These are phyloP conservation scores for Lizanozyma gosingica DNA, from an alignment of 1,139 yeast species.

Conservation along the genomic window DNA sequence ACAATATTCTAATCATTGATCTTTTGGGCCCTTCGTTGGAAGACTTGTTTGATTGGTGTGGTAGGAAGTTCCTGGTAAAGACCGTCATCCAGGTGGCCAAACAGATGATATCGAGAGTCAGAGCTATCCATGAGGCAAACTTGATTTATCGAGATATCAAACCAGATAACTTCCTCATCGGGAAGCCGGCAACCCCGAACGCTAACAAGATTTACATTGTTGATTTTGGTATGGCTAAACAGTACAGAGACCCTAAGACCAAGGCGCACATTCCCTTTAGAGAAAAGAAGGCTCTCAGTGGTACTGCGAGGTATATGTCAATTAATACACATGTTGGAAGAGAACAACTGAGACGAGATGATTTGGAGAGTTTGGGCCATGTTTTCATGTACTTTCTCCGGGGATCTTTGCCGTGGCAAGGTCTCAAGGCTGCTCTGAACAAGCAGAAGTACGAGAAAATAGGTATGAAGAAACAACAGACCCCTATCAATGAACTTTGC, in stretches of 20 bases:
- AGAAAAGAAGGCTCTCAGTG: slow-evolving; percentile 87
- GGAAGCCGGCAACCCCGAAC: slow-evolving; percentile 43
- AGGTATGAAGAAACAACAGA: slow-evolving; percentile 87
- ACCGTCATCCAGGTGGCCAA: slow-evolving; percentile 87
- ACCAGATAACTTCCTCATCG: slow-evolving; percentile 90
- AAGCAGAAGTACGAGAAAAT: slow-evolving; percentile 94
- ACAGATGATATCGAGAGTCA: slow-evolving; percentile 84
- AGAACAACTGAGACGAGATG: slow-evolving; percentile 94
- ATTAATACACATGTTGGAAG: slow-evolving; percentile 95
- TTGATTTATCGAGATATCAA: slow-evolving; percentile 90
- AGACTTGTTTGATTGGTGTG: slow-evolving; percentile 98
- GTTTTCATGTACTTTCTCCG: slow-evolving; percentile 88
- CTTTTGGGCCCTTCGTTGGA: slow-evolving; percentile 92
- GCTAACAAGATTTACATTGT: slow-evolving; percentile 45
- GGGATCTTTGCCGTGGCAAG: slow-evolving; percentile 98
- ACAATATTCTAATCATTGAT: slow-evolving; percentile 87
- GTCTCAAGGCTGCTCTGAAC: slow-evolving; percentile 95
- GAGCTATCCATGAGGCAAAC: slow-evolving; percentile 82
- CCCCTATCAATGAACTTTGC: slow-evolving; percentile 70
- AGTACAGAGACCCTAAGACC: slow-evolving; percentile 90
- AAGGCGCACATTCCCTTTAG: slow-evolving; percentile 94
- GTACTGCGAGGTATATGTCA: slow-evolving; percentile 97
- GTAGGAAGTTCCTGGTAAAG: slow-evolving; percentile 76
- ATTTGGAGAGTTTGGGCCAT: slow-evolving; percentile 90
- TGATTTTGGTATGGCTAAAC: slow-evolving; percentile 97